These are phyloP conservation scores for Calonectria ilicicola DNA, from an alignment of 2,329 filamentous ascomycete genomes.

Conservation along the genomic window DNA sequence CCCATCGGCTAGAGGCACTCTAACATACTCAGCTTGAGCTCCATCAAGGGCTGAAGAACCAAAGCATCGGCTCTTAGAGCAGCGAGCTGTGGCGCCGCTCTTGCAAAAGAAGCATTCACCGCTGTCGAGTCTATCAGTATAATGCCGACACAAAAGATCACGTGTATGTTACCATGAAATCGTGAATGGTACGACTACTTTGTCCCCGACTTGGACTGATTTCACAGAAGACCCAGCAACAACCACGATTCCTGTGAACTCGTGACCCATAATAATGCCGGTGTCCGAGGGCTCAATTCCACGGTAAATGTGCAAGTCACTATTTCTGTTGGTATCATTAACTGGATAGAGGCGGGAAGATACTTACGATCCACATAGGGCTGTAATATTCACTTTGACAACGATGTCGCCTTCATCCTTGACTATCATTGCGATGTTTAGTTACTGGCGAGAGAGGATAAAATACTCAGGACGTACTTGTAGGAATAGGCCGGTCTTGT, in stretches of 20 bases:
- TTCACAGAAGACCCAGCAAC: constrained; percentile 76
- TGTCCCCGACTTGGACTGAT: constrained; percentile 78
- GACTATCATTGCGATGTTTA: constrained; percentile 55
- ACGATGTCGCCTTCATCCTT: constrained; percentile 80
- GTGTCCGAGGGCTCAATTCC: constrained; percentile 79
- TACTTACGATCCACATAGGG: constrained; percentile 87
- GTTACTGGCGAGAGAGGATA: not conserved
- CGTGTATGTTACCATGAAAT: constrained; percentile 71
- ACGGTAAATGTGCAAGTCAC: constrained; percentile 88
- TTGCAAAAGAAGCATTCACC: constrained; percentile 86
- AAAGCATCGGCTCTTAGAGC: constrained; percentile 78
- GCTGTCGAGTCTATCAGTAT: constrained; percentile 31
- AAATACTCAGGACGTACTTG: constrained; percentile 50
- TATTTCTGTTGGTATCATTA: constrained; percentile 47
- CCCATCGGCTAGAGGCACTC: constrained; percentile 83
- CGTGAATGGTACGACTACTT: constrained; percentile 87
- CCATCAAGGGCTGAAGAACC: constrained; percentile 80
- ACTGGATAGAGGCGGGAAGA: not conserved
- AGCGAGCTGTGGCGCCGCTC: constrained; percentile 81
- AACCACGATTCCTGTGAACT: constrained; percentile 84
- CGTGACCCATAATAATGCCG: constrained; percentile 81
- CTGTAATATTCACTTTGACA: constrained; percentile 85
- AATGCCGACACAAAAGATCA: not conserved
- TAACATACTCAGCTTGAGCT: constrained; percentile 84
- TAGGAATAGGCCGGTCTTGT: constrained; percentile 83